phyloP scores from a whole-genome alignment of 2,329 filamentous ascomycete genomes.

The Penicillium sp. region DNA sequence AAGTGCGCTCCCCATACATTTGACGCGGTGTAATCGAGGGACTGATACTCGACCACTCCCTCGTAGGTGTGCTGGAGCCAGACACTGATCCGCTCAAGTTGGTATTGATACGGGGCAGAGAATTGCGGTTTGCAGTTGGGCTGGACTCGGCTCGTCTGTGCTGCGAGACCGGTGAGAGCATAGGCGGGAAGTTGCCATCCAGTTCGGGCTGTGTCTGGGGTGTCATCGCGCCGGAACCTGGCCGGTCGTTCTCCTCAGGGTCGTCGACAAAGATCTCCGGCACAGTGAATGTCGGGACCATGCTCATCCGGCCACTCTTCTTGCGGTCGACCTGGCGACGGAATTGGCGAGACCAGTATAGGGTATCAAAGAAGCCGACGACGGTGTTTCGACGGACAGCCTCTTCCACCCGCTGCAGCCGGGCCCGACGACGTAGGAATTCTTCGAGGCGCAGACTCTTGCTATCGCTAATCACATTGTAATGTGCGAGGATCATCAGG shows the following conservation, averaged over 20 bases:
- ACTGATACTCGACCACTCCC: conserved; percentile 55
- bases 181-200: conserved; percentile 23
- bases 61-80: conserved; percentile 33
- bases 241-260: conserved; percentile 16
- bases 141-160: conserved; percentile 30
- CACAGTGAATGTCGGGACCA: conserved; percentile 73
- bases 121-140: conserved; percentile 18
- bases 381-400: conserved; percentile 87
- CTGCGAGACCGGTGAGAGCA: conserved; percentile 33
- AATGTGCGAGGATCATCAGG: conserved; percentile 93
- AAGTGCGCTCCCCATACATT: conserved; percentile 29
- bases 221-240: conserved; percentile 18
- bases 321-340: conserved; percentile 70
- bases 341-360: conserved; percentile 81
- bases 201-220: conserved; percentile 21
- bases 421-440: conserved; percentile 83
- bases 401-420: conserved; percentile 91
- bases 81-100: conserved; percentile 41
- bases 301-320: conserved; percentile 71
- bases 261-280: conserved; percentile 79
- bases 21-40: conserved; percentile 37
- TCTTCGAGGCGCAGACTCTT: conserved; percentile 94
- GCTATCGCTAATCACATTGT: conserved; percentile 97
- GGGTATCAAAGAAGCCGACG: conserved; percentile 91
- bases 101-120: conserved; percentile 50